Percentiles rank a stretch among this genome's conserved stretches.
Evolutionary conservation across 78 protist genomes (phyloP).

Genomic region (Dictyostelium intermedium): DNA sequence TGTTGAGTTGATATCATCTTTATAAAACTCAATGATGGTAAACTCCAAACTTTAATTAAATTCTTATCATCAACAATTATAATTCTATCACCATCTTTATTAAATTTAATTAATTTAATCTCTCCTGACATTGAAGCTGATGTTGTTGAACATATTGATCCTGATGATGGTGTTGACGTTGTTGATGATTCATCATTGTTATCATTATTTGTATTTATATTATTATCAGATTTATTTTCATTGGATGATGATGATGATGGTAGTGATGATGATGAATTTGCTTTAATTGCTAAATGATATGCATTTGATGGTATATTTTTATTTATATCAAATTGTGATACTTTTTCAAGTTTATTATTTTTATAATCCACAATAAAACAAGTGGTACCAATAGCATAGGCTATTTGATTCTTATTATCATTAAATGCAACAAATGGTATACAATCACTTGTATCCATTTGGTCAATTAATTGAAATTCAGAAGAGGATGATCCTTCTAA

Average conservation of each 20-base stretch:
- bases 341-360: neutral
- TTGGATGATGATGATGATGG: neutral
- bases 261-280: neutral
- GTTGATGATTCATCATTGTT: neutral
- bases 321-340: neutral
- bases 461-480: neutral
- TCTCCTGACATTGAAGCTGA: neutral
- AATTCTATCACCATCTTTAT: slow-evolving; percentile 7
- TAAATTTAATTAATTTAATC: neutral
- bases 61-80: slow-evolving; percentile 21
- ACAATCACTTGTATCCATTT: slow-evolving; percentile 5
- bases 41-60: slow-evolving; percentile 2
- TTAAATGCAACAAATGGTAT: slow-evolving; percentile 9
- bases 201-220: neutral
- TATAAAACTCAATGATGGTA: neutral
- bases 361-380: neutral
- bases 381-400: neutral
- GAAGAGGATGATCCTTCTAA: neutral
- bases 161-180: neutral
- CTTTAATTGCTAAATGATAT: neutral
- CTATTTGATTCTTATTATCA: slow-evolving; percentile 3
- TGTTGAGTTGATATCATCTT: neutral
- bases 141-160: neutral
- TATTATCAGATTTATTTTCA: neutral
- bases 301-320: neutral